Conservation (phyloP, 768 basidiomycete species). For the Boletales sp. region DNA sequence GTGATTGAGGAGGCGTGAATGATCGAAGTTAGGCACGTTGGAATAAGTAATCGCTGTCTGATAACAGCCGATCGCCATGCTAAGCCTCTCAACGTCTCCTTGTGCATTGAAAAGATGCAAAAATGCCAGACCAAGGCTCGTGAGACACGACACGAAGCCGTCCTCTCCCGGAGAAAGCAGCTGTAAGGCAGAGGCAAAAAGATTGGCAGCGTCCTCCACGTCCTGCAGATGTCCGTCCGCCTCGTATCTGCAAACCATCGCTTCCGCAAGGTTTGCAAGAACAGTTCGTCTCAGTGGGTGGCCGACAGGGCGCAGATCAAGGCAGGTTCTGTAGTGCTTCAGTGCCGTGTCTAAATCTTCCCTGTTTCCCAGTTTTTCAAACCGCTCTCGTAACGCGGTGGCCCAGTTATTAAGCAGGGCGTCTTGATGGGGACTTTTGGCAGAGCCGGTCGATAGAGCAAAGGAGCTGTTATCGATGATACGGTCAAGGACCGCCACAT, state of each 20-base stretch:
- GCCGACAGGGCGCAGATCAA: constrained; percentile 20
- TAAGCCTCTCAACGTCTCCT: constrained; percentile 13
- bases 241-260: constrained; percentile 22
- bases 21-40: constrained; percentile 7
- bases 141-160: constrained; percentile 10
- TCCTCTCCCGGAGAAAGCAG: constrained; percentile 13
- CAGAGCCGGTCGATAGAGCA: constrained; percentile 3
- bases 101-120: constrained; percentile 3
- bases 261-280: constrained; percentile 20
- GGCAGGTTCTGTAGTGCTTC: constrained; percentile 9
- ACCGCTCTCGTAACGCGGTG: constrained; percentile 16
- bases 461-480: constrained; percentile 10
- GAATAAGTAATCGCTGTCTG: constrained; percentile 15
- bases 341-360: constrained; percentile 19
- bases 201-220: constrained; percentile 16
- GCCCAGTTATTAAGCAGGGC: constrained; percentile 20
- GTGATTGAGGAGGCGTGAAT: constrained; percentile 17
- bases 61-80: constrained; percentile 19
- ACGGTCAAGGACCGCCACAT: constrained; percentile 14
- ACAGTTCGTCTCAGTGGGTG: constrained; percentile 9
- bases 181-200: constrained; percentile 13
- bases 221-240: constrained; percentile 19
- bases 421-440: constrained; percentile 14
- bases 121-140: constrained; percentile 7
- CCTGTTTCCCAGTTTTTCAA: constrained; percentile 8